Evolutionary conservation across 2,329 filamentous ascomycete species (phyloP), one percentile per base, ranked within the genome.

Genomic region (Colletotrichum lini): DNA sequence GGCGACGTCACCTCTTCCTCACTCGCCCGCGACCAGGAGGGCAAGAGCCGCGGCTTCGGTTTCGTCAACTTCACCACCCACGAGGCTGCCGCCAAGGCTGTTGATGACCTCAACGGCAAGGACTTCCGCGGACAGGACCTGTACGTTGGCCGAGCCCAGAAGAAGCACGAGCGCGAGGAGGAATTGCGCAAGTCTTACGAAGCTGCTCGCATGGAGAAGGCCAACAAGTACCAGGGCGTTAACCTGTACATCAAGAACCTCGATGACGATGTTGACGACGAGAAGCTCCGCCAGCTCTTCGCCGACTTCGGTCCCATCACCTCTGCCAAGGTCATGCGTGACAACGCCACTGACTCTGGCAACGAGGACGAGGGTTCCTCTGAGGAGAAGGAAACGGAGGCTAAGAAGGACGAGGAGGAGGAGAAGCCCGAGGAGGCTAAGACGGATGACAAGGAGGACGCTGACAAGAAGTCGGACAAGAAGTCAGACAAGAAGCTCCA

Each of bases 221-320:
- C 95, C 83, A 97, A 91, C 87, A 99, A 99, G 89, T 99, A 99
- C 86, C 95, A 98, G 87, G 96, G 96, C 77, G 96, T 99, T 83
- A 99, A 99, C 88, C 90, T 99, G 60, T 99, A 99, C 88, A 96
- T 99, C 87, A 99, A 99, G 92, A 99, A 99, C 86, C 88, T 99
- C 73, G 93, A 95, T 75, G 96, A 99, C 77, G 96, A 98, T 73
- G 91, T 99, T 76, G 96, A 99, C 80, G 96, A 99, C 78, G 96
- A 99, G 79, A 98, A 98, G 90, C 91, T 99, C 74, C 95, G 96
- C 78, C 92, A 95, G 79, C 93, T 98, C 82, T 99, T 99, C 84
- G 87, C 92, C 79, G 89, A 94, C 76, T 98, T 93, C 79, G 96
- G 96, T 74, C 94, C 94, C 78, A 98, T 99, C 84, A 99, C 96